Percentiles rank a stretch among this genome's conserved stretches.
Evolutionary conservation across 345 rosid species (phyloP).

Genomic region (Jatropha curcas): DNA sequence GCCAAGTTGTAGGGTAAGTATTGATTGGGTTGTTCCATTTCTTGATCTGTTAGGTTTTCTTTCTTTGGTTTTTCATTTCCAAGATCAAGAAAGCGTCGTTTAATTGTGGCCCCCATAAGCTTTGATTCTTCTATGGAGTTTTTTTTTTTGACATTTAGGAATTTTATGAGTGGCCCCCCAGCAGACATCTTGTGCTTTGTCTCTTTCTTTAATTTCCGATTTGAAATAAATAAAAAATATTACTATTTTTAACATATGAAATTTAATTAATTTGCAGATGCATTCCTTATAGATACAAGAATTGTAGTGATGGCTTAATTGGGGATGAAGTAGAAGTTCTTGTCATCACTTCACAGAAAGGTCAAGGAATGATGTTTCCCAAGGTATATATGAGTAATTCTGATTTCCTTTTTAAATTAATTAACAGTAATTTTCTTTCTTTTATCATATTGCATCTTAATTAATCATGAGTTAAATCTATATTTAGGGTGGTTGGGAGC

Average conservation of each 20-base stretch:
- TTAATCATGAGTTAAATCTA: not conserved
- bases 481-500: conserved; percentile 89
- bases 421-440: too few relatives aligned
- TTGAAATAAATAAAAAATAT: too few relatives aligned
- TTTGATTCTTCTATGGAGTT: not conserved
- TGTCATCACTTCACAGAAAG: conserved; percentile 76
- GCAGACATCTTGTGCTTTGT: not conserved
- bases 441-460: not conserved
- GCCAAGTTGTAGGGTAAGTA: conserved; percentile 83
- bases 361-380: conserved; percentile 80
- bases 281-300: conserved; percentile 69
- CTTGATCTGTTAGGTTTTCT: too few relatives aligned
- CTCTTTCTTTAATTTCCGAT: not conserved
- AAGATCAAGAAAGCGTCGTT: too few relatives aligned
- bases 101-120: not conserved
- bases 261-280: conserved; percentile 46
- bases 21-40: not conserved
- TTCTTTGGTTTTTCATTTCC: not conserved
- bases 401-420: not conserved
- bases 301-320: conserved; percentile 29
- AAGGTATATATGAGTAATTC: conserved; percentile 46
- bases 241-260: too few relatives aligned
- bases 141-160: not conserved
- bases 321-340: conserved; percentile 64
- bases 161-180: not conserved